Evolutionary conservation across 2,329 filamentous ascomycete genomes (phyloP), one percentile per base, ranked within the genome.

Genomic region (Alternaria hordeiaustralica): DNA sequence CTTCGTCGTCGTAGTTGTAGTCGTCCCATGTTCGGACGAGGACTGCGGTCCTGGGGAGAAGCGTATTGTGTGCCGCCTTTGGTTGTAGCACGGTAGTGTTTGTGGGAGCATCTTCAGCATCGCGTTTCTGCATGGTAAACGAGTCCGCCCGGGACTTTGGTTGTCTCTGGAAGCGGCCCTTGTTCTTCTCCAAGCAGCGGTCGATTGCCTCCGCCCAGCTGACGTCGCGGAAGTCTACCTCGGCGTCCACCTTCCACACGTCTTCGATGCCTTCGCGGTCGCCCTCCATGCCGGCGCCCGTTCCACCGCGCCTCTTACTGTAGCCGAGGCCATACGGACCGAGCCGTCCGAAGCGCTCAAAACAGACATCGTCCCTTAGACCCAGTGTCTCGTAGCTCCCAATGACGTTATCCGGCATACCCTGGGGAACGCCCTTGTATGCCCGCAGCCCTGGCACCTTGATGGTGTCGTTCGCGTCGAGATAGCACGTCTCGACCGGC

Each of bases 271-370:
- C 94, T 68, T 96, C 92, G 54, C 86, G 89, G 66, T 97, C 92
- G 21, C 93, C 93, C 72, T 94, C 89, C 79, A 96, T 87, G 11
- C 93, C 94, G n/a, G 92, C 89, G 5, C 95, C 94, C 25, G 91
- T 89, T 2, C 95, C 95, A 12, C 95, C 95, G 67, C 87, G 89
- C 61, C 89, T 89, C 33, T 87, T 84, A 30, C 91, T 92, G 78
- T 98, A 98, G 9, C 95, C 95, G 65, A 93, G 88, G 0, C 95
- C 95, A 71, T 99, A 99, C 0, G 95, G 92, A 0, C 93, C 94
- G 28, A 96, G 88, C 67, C 94, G 88, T 4, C 95, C 95, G 76
- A 92, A 97, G 2, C 96, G 87, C 71, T 99, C 96, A 75, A 97
- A 97, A 82, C 96, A 99, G 50, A 97, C 88, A 73, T 97, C 91